phyloP scores from a whole-genome alignment of 164 flowering plant genomes.

The Cinnamomum micranthum region DNA sequence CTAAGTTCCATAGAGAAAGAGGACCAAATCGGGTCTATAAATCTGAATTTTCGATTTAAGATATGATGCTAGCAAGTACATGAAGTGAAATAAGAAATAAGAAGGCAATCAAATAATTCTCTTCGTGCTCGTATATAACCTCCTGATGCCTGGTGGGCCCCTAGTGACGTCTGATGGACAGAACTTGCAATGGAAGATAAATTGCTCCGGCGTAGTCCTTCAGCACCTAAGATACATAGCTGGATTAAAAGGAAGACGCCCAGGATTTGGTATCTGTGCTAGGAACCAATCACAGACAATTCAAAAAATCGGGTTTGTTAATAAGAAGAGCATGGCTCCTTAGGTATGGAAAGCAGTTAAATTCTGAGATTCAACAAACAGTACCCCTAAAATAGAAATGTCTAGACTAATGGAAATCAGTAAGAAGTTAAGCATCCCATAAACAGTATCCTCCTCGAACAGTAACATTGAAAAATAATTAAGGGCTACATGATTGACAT shows the following conservation, averaged over 20 bases:
- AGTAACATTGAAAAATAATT: too few species aligned
- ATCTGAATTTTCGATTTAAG: not conserved
- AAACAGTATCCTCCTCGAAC: too few species aligned
- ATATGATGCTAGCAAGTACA: not conserved
- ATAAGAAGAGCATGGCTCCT: not conserved
- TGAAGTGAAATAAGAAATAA: slow-evolving; percentile 1
- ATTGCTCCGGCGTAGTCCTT: slow-evolving; percentile 76
- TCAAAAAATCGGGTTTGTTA: not conserved
- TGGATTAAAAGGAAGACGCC: slow-evolving; percentile 92
- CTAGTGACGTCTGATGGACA: slow-evolving; percentile 59
- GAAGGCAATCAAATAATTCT: not conserved
- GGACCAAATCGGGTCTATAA: too few species aligned
- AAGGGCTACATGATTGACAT: too few species aligned
- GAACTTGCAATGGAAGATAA: slow-evolving; percentile 78
- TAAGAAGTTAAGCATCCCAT: not conserved
- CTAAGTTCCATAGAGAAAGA: too few species aligned
- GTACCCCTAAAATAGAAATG: too few species aligned
- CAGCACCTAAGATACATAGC: slow-evolving; percentile 88
- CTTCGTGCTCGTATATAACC: slow-evolving; percentile 29
- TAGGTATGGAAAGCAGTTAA: not conserved
- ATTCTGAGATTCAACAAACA: not conserved
- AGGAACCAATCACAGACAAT: slow-evolving; percentile 6
- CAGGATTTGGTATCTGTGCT: slow-evolving; percentile 86
- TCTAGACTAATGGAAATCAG: not conserved
- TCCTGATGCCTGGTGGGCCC: slow-evolving; percentile 49